Percentiles rank a stretch among this genome's conserved stretches.
These are phyloP conservation scores for Populus hybrid DNA, from an alignment of 441 rosid species.

Conservation along the genomic window DNA sequence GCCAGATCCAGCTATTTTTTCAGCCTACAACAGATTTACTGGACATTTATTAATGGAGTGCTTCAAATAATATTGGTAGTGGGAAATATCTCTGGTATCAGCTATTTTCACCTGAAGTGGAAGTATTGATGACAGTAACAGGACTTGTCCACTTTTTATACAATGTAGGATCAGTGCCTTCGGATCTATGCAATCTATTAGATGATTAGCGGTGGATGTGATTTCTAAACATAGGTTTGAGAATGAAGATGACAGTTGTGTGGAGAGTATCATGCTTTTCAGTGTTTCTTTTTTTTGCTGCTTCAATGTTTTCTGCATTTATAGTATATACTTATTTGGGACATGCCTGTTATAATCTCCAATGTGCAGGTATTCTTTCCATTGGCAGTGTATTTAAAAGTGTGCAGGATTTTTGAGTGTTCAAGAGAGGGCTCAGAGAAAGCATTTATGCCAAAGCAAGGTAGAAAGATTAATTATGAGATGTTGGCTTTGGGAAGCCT, in stretches of 20 bases:
- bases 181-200: neutral
- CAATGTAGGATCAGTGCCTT: neutral
- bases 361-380: slow-evolving; percentile 63
- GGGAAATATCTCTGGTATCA: neutral
- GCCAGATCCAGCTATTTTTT: neutral
- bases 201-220: neutral
- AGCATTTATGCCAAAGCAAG: slow-evolving; percentile 45
- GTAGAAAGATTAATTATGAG: slow-evolving; percentile 51
- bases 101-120: neutral
- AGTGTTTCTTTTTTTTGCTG: neutral
- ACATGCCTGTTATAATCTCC: slow-evolving; percentile 5
- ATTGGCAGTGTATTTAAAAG: slow-evolving; percentile 41
- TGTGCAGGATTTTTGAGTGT: slow-evolving; percentile 50
- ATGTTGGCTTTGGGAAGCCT: slow-evolving; percentile 49
- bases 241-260: neutral
- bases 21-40: neutral
- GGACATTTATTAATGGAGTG: neutral
- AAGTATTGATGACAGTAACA: neutral
- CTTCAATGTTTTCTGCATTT: neutral
- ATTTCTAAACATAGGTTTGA: neutral
- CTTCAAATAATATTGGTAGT: neutral
- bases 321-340: neutral
- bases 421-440: slow-evolving; percentile 35
- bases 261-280: neutral
- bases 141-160: neutral